These are phyloP conservation scores for Pseudomonodictys pantanalensis DNA, from an alignment of 495 filamentous ascomycete species.

Conservation along the genomic window DNA sequence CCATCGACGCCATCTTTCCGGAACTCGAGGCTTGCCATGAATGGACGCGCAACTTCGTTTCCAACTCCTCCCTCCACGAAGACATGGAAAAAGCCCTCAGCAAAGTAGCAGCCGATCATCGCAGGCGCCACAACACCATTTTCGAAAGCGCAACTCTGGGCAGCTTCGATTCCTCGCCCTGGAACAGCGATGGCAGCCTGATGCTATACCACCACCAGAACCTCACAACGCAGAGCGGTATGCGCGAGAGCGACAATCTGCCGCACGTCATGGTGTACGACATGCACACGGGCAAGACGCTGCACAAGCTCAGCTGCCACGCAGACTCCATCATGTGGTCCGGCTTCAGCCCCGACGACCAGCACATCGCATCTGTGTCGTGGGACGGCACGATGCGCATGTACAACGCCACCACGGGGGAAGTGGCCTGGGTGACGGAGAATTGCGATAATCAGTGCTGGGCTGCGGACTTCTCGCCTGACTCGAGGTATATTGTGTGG, in stretches of 20 bases:
- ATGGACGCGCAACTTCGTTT: slow-evolving; percentile 14
- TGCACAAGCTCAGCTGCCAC: slow-evolving; percentile 34
- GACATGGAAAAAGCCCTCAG: slow-evolving; percentile 7
- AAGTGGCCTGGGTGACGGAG: slow-evolving; percentile 5
- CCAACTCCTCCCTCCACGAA: not conserved
- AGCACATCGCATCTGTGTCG: slow-evolving; percentile 36
- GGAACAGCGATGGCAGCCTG: slow-evolving; percentile 7
- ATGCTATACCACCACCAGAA: not conserved
- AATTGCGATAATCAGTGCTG: slow-evolving; percentile 30
- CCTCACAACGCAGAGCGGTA: not conserved
- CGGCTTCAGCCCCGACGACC: slow-evolving; percentile 36
- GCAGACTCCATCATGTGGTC: slow-evolving; percentile 40
- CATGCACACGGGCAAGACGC: not conserved
- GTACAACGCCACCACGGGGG: slow-evolving; percentile 34
- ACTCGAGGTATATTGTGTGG: slow-evolving; percentile 28
- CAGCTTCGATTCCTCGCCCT: not conserved
- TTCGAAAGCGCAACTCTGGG: not conserved
- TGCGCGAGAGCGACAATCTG: not conserved
- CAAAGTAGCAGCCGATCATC: slow-evolving; percentile 5
- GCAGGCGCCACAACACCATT: slow-evolving; percentile 2
- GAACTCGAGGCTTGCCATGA: slow-evolving; percentile 13
- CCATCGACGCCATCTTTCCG: slow-evolving; percentile 7
- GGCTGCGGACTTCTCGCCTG: slow-evolving; percentile 33
- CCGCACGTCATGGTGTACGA: slow-evolving; percentile 22
- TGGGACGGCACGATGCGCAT: slow-evolving; percentile 41